Conservation (phyloP, 192 early-diverging fungal species). For the Geranomyces michiganensis region DNA sequence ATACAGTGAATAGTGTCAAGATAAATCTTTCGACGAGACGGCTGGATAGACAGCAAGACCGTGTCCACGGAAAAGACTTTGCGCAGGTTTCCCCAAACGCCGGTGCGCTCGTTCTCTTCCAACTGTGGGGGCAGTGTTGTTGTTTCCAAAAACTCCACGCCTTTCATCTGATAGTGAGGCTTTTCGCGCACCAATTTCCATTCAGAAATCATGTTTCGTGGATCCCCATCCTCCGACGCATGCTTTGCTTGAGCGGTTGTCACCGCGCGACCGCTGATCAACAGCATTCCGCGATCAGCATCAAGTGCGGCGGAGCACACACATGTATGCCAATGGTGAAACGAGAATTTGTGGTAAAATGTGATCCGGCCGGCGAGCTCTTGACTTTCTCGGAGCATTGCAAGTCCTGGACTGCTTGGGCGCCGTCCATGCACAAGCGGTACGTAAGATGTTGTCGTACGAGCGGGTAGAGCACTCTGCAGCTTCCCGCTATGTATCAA, state of each 20-base stretch:
- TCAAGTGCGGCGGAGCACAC: conserved; percentile 50
- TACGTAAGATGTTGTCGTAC: conserved; percentile 27
- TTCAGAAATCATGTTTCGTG: conserved; percentile 17
- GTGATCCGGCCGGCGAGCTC: conserved; percentile 49
- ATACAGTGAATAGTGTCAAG: conserved; percentile 31
- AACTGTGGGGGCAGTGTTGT: not conserved
- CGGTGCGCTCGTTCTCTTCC: not conserved
- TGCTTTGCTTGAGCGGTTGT: not conserved
- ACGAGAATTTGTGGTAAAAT: conserved; percentile 55
- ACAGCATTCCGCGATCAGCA: conserved; percentile 40
- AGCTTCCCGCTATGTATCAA: conserved; percentile 52
- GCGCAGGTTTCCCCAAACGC: conserved; percentile 18
- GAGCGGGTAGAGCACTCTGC: conserved; percentile 30
- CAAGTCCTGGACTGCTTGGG: conserved; percentile 20
- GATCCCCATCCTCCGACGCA: not conserved
- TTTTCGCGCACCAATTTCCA: conserved; percentile 20
- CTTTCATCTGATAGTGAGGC: conserved; percentile 31
- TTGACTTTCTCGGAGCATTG: conserved; percentile 50
- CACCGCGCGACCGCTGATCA: conserved; percentile 46
- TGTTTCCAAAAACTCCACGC: conserved; percentile 8
- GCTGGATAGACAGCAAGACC: conserved; percentile 19
- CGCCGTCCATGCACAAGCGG: conserved; percentile 13
- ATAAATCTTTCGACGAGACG: conserved; percentile 22
- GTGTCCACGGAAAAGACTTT: conserved; percentile 26
- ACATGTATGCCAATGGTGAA: conserved; percentile 47